Evolutionary conservation across 2,329 filamentous ascomycete species (phyloP).

Genomic region (Hymenoscyphus fraxineus): DNA sequence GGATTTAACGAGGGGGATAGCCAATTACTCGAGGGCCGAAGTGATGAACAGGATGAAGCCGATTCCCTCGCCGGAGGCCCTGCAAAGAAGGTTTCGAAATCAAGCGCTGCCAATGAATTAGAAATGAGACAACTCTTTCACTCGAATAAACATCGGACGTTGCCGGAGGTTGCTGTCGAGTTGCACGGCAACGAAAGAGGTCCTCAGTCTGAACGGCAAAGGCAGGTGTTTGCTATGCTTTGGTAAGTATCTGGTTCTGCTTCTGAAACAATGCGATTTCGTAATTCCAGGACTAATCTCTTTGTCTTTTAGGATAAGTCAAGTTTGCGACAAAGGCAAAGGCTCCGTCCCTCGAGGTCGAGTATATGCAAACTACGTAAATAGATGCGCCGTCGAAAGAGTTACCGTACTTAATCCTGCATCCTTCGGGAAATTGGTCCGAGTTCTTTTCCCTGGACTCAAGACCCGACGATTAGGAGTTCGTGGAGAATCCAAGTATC

Average conservation of each 20-base stretch:
- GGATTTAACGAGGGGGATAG: constrained; percentile 53
- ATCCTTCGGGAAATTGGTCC: constrained; percentile 94
- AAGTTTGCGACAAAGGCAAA: constrained; percentile 69
- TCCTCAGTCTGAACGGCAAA: constrained; percentile 76
- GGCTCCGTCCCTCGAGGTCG: constrained; percentile 87
- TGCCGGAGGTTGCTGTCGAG: constrained; percentile 71
- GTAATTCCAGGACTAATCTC: background rate
- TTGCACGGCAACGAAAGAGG: constrained; percentile 76
- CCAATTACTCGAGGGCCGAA: constrained; percentile 54
- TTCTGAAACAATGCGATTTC: background rate
- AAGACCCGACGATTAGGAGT: constrained; percentile 90
- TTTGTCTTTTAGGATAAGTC: constrained; percentile 58
- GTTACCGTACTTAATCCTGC: constrained; percentile 95
- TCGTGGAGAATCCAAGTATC: constrained; percentile 95
- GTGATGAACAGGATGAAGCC: constrained; percentile 54
- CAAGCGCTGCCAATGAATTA: constrained; percentile 75
- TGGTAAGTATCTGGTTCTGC: constrained; percentile 54
- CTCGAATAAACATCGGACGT: constrained; percentile 61
- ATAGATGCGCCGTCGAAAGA: constrained; percentile 84
- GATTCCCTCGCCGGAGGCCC: constrained; percentile 48
- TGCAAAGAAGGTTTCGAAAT: constrained; percentile 56
- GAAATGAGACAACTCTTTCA: constrained; percentile 73
- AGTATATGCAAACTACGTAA: constrained; percentile 94
- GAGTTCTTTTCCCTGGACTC: constrained; percentile 91
- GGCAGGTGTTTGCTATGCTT: constrained; percentile 84